Base-by-base conservation (phyloP, 2,329 filamentous ascomycete genomes). In the Bisporella sp. region DNA sequence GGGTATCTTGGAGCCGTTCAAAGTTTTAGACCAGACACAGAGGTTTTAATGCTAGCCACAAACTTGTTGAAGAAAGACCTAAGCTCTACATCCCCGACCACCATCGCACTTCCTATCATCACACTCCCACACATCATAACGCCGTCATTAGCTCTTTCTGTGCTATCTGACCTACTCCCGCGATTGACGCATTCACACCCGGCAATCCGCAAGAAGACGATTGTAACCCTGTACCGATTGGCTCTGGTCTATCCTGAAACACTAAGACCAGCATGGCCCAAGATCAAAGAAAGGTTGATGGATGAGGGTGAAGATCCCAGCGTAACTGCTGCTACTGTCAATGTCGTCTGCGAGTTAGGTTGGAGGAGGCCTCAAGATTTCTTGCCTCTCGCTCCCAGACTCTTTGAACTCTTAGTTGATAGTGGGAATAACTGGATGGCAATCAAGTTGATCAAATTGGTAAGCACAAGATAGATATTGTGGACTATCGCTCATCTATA, bases 351-450 rank as follows among this genome's bases (percentile, higher is more conserved):
- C 68, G 93, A 99, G 69, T 73, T 99, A 39, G 92, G 92, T 5
- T 96, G 92, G 89, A 81, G 93, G 59, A 79, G 93, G 59, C 93
- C 93, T 4, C 85, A 92, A 59, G 93, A 99, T 68, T 97, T 97
- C 61, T 74, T 99, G 31, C 89, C 93, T 11, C 75, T 99, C 31
- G 93, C 93, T 0, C 93, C 93, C 6, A 79, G 93, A 52, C 71
- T 99, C 30, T 99, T 97, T 62, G 91, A 96, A 64, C 76, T 99
- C 13, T 73, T 99, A 30, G 91, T 96, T 9, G 87, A 95, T 54
- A 85, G 90, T 50, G 87, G 87, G 37, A 97, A 99, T 69, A 99
- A 99, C 69, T 99, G 93, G 93, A 97, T 99, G 92, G 91, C 91
- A 52, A 99, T 99, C 66, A 99, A 99, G 68, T 81, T 99, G 55